Percentiles rank a stretch among this genome's conserved stretches.
These are phyloP conservation scores for Pleoardoris graminearum DNA, from an alignment of 2,329 filamentous ascomycete genomes.

Conservation along the genomic window DNA sequence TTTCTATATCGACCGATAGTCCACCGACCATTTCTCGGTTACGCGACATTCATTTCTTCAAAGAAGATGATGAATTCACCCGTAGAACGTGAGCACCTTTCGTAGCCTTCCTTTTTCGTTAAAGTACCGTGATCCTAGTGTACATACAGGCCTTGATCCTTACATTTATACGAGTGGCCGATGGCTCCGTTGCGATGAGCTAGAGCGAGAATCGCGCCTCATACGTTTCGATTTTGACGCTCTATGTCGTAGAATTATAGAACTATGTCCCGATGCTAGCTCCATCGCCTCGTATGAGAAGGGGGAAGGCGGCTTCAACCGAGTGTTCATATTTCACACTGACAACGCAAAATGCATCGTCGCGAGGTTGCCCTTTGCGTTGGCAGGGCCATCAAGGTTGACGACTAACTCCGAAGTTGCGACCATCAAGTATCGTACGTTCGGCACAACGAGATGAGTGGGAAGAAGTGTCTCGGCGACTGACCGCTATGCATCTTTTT, in stretches of 20 bases:
- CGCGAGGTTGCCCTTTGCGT: conserved; percentile 47
- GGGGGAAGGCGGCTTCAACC: conserved; percentile 51
- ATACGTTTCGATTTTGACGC: conserved; percentile 48
- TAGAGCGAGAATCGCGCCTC: conserved; percentile 41
- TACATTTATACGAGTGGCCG: conserved; percentile 32
- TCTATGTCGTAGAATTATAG: conserved; percentile 44
- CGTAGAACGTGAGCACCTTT: conserved; percentile 6
- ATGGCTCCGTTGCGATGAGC: conserved; percentile 45
- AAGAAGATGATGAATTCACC: conserved; percentile 8
- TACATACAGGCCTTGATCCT: conserved; percentile 17
- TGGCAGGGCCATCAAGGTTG: conserved; percentile 45
- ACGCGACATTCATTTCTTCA: conserved; percentile 14
- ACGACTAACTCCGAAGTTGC: conserved; percentile 52
- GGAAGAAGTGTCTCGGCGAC: conserved; percentile 7
- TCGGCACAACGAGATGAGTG: conserved; percentile 12
- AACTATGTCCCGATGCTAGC: conserved; percentile 42
- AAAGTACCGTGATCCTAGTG: conserved; percentile 6
- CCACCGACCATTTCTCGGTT: conserved; percentile 10
- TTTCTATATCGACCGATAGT: conserved; percentile 6
- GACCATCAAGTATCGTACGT: conserved; percentile 49
- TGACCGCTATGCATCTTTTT: conserved; percentile 16
- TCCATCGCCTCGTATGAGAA: conserved; percentile 46
- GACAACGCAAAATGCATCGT: conserved; percentile 46
- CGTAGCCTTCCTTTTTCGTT: too few relatives aligned
- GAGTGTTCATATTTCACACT: conserved; percentile 49